Evolutionary conservation across 805 yeast genomes (phyloP).

Genomic region (Zygosaccharomyces gambellarensis): DNA sequence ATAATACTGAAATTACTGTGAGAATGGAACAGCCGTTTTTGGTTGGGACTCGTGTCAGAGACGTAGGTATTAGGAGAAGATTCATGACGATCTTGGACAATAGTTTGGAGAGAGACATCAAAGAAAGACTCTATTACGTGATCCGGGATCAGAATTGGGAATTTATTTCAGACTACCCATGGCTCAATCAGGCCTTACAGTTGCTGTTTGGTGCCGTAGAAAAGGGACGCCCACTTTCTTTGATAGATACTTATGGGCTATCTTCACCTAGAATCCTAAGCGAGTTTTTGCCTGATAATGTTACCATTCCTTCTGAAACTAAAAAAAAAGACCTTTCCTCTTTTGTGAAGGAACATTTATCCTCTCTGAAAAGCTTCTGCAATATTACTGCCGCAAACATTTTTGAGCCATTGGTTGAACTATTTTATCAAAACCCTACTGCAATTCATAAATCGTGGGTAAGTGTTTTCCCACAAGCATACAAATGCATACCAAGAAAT

Average conservation of each 20-base stretch:
- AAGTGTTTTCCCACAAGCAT: slow-evolving; percentile 75
- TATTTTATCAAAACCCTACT: slow-evolving; percentile 76
- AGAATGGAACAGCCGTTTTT: slow-evolving; percentile 95
- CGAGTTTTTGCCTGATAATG: slow-evolving; percentile 16
- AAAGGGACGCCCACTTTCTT: slow-evolving; percentile 40
- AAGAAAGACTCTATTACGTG: slow-evolving; percentile 76
- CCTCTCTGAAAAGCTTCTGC: slow-evolving; percentile 26
- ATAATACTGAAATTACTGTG: slow-evolving; percentile 83
- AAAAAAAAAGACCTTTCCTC: slow-evolving; percentile 24
- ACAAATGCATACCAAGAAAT: slow-evolving; percentile 65
- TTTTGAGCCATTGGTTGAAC: slow-evolving; percentile 65
- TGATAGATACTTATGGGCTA: slow-evolving; percentile 49
- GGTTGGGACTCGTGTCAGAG: slow-evolving; percentile 84
- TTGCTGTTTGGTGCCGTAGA: slow-evolving; percentile 76
- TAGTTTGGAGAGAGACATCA: slow-evolving; percentile 72
- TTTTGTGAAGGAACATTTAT: slow-evolving; percentile 35
- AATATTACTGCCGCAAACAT: slow-evolving; percentile 54
- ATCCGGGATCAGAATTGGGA: slow-evolving; percentile 98
- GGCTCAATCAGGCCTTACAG: slow-evolving; percentile 93
- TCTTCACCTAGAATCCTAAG: slow-evolving; percentile 37
- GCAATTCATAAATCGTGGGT: slow-evolving; percentile 83
- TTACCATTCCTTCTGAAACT: slow-evolving; percentile 11
- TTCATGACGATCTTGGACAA: slow-evolving; percentile 74
- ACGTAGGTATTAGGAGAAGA: slow-evolving; percentile 65
- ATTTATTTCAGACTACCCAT: slow-evolving; percentile 81